A percentile compares a stretch with the other conserved stretches of the same genome.
These are phyloP conservation scores for Erigeron philadelphicus DNA, from an alignment of 140 eudicot genomes.

Conservation along the genomic window DNA sequence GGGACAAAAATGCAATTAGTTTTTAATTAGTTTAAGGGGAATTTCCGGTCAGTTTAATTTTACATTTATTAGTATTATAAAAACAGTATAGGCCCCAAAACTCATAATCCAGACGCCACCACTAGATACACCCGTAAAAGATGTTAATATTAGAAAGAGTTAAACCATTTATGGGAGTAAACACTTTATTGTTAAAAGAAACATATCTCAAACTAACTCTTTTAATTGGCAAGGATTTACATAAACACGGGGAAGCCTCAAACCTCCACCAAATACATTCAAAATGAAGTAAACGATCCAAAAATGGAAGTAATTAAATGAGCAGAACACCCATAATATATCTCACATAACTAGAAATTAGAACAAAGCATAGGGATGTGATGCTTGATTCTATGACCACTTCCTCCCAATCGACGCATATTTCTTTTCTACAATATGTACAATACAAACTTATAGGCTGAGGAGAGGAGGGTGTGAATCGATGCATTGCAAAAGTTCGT, in stretches of 20 bases:
- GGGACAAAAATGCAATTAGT: too few relatives aligned
- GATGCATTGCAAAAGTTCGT: not conserved
- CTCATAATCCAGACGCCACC: too few relatives aligned
- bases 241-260: conserved; percentile 34
- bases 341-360: conserved; percentile 4
- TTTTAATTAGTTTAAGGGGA: too few relatives aligned
- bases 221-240: conserved; percentile 10
- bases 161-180: not conserved
- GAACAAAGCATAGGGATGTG: not conserved
- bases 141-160: too few relatives aligned
- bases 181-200: not conserved
- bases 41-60: too few relatives aligned
- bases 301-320: conserved; percentile 3
- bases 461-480: conserved; percentile 31
- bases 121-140: too few relatives aligned
- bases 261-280: conserved; percentile 35
- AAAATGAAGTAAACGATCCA: conserved; percentile 14
- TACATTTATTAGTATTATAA: too few relatives aligned
- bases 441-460: conserved; percentile 6
- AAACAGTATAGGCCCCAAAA: too few relatives aligned
- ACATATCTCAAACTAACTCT: conserved; percentile 1
- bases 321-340: not conserved
- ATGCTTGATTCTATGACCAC: conserved; percentile 27
- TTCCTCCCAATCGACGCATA: conserved; percentile 23
- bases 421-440: conserved; percentile 22